phyloP scores from a whole-genome alignment of 495 filamentous ascomycete species.

The Penicillium malachiteum region DNA sequence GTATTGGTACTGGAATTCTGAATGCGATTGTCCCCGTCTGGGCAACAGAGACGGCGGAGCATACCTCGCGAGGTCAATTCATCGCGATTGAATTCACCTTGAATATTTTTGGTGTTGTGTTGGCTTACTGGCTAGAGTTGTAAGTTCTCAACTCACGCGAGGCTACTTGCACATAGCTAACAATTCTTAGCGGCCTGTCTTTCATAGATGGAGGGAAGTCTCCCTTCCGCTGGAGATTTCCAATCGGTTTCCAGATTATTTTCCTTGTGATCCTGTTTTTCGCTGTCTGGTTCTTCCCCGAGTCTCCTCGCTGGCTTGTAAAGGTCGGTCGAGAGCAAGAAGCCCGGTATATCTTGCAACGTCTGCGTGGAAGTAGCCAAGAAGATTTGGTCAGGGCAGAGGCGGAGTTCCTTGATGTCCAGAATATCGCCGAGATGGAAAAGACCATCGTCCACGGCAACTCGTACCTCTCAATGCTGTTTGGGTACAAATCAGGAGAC shows the following conservation, averaged over 20 bases:
- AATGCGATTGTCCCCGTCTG: constrained; percentile 73
- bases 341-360: constrained; percentile 59
- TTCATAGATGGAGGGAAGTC: constrained; percentile 56
- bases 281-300: constrained; percentile 62
- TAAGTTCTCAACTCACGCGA: constrained; percentile 25
- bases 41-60: constrained; percentile 66
- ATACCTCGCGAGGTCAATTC: constrained; percentile 68
- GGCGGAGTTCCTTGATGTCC: constrained; percentile 63
- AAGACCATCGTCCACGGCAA: constrained; percentile 49
- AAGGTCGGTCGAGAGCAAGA: constrained; percentile 62
- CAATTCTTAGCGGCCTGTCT: constrained; percentile 42
- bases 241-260: constrained; percentile 70
- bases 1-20: constrained; percentile 70
- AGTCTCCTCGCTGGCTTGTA: constrained; percentile 64
- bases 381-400: constrained; percentile 56
- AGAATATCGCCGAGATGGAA: constrained; percentile 56
- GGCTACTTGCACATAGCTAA: constrained; percentile 11
- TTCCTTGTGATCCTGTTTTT: constrained; percentile 52
- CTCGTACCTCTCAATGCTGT: constrained; percentile 63
- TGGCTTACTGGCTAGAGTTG: constrained; percentile 75
- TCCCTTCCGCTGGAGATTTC: constrained; percentile 65
- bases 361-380: constrained; percentile 57
- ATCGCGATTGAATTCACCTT: constrained; percentile 72
- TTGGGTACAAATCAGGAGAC: constrained; percentile 60
- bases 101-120: constrained; percentile 72